Base-by-base conservation (phyloP, 2,329 filamentous ascomycete species). In the Akanthomyces dipterigenus region DNA sequence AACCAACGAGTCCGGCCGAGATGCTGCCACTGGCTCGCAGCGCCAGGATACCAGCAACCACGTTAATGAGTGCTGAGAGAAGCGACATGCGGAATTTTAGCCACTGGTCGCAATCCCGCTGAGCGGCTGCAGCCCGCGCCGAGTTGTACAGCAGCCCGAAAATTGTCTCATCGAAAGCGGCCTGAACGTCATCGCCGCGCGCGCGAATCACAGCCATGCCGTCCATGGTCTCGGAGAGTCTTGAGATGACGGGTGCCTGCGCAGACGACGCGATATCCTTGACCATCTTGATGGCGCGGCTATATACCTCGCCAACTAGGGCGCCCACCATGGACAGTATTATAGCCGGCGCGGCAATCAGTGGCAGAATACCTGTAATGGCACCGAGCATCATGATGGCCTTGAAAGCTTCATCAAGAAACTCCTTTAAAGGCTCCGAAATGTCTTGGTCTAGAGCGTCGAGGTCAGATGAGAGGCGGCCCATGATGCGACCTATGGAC, bases 21-120 rank as follows among this genome's bases (percentile, higher is more conserved):
- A 78, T 70, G 1, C 70, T 66, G 38, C 71, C 72, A 18, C 72
- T 71, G 64, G 76, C 71, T 16, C 69, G 70, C 18, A 77, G 71
- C 2, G 78, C 78, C 48, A 80, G 75, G 24, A 71, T 67, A 18
- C 77, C 78, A 0, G 77, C 78, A 22, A 72, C 71, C 3, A 77
- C 70, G 14, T 75, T 75, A 14, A 80, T 74, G 1, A 78, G 64
- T 2, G 77, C 76, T 1, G 77, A 76, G 53, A 77, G 73, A 63
- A 78, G 71, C 62, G 80, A 78, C 9, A 78, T 70, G 18, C 79
- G 76, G 20, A 80, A 70, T 3, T 74, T 72, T 3, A 82, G 74
- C 79, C 79, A 82, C 11, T 78, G 75, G 63, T 81, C 80, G 60
- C 73, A 74, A 65, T 80, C 80, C 61, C 71, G 77, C 24, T 74